phyloP scores from a whole-genome alignment of 2,329 filamentous ascomycete genomes.

The Neospermospora avenae region DNA sequence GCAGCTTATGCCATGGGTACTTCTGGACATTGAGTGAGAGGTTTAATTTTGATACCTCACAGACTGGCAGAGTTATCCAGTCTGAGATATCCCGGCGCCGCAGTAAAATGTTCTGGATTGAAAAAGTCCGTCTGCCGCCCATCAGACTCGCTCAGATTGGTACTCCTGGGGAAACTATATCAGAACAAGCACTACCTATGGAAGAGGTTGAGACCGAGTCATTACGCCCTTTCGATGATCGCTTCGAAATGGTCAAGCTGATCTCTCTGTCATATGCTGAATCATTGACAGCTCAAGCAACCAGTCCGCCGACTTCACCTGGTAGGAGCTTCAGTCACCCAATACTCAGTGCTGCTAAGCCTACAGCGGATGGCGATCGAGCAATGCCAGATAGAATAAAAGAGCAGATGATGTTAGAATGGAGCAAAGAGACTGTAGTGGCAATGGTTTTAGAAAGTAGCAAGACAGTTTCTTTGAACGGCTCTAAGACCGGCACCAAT shows the following conservation, averaged over 20 bases:
- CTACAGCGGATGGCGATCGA: constrained; percentile 41
- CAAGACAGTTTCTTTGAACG: constrained; percentile 71
- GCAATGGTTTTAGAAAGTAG: constrained; percentile 65
- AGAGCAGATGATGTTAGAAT: constrained; percentile 74
- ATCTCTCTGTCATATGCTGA: constrained; percentile 70
- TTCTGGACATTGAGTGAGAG: constrained; percentile 76
- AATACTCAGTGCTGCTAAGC: constrained; percentile 50
- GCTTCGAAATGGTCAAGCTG: constrained; percentile 66
- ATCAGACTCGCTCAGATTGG: constrained; percentile 59
- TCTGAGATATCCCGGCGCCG: constrained; percentile 74
- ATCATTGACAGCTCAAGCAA: constrained; percentile 58
- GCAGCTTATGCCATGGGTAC: constrained; percentile 84
- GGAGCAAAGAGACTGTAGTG: constrained; percentile 74
- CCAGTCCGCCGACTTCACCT: constrained; percentile 69
- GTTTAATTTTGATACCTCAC: constrained; percentile 71
- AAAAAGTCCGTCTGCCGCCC: constrained; percentile 69
- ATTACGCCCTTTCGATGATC: constrained; percentile 72
- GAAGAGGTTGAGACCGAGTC: constrained; percentile 59
- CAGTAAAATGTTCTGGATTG: constrained; percentile 74
- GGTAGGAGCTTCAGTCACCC: constrained; percentile 61
- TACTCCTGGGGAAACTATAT: constrained; percentile 46
- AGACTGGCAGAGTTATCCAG: constrained; percentile 67
- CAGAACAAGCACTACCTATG: constrained; percentile 42
- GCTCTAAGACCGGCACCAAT: constrained; percentile 65
- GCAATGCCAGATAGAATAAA: constrained; percentile 64